Base-by-base conservation (phyloP, 225 moss, liverwort and hornwort genomes). In the Sphagnum tenellum region DNA sequence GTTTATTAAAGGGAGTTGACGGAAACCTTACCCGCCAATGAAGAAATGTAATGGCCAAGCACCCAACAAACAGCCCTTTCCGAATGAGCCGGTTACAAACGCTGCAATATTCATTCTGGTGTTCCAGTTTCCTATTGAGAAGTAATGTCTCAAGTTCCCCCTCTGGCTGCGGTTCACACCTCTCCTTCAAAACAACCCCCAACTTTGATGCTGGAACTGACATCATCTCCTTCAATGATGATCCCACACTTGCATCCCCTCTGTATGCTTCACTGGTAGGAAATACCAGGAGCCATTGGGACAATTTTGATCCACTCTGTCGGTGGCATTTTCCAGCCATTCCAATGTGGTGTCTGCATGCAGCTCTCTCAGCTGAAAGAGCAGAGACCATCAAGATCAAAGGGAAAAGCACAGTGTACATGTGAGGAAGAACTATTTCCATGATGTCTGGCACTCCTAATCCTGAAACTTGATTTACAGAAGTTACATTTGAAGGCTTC, bases 371-470 rank as follows among this genome's bases (percentile, higher is more conserved):
- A 48, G 94, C 91, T 63, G 83, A 86, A 49, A 94, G 77, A 62
- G 94, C 94, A 57, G 87, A 86, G 12, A 91, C 67, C 76, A 94
- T 71, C 71, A 94, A 76, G 50, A 82, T 55, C 57, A 89, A 57
- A 1, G 94, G 94, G 11, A 94, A 78, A 46, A 88, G 73, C 69
- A 91, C 86, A 44, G 70, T 83, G 62, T 72, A 75, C 2, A 96
- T 4, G 70, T 86, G 90, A 7, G 92, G 88, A 45, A 96, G 74
- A 10, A 96, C 90, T 47, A 90, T 87, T 44, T 82, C 81, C 89
- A 96, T 79, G 49, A 92, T 82, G 64, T 92, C 96, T 49, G 96
- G 88, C 70, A 81, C 74, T 47, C 88, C 96, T 47, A 90, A 73
- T 49, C 89, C 94, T 60, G 78, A 77, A 60, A 81, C 66, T 11